These are phyloP conservation scores for Dendrobium nobile DNA, from an alignment of 106 monocot genomes.

Conservation along the genomic window DNA sequence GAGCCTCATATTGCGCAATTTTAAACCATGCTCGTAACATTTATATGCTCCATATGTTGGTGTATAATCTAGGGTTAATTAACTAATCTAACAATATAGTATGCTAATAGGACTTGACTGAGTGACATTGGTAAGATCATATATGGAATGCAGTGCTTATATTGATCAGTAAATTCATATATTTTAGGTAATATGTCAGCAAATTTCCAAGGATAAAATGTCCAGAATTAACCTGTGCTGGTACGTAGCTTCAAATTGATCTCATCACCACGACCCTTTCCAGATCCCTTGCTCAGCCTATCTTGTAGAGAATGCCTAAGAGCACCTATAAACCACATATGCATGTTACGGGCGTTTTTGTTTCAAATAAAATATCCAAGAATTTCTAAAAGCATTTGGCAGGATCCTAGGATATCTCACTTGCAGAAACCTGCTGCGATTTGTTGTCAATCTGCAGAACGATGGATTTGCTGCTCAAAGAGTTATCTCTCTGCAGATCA, in stretches of 20 bases:
- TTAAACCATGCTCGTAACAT: not conserved
- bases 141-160: not conserved
- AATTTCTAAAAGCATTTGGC: not conserved
- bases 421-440: conserved; percentile 95
- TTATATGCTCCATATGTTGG: not conserved
- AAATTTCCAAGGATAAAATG: not conserved
- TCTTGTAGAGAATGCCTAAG: conserved; percentile 93
- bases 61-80: not conserved
- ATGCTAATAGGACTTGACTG: not conserved
- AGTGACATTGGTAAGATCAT: not conserved
- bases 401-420: conserved; percentile 32
- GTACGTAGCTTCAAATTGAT: conserved; percentile 82
- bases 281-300: conserved; percentile 71
- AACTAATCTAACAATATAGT: not conserved
- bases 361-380: not conserved
- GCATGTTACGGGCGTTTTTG: not conserved
- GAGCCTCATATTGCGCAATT: no score
- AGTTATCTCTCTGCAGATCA: conserved; percentile 60
- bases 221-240: conserved; percentile 61
- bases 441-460: conserved; percentile 86
- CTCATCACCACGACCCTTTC: conserved; percentile 57
- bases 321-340: conserved; percentile 47
- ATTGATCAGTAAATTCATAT: not conserved
- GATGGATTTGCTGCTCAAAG: conserved; percentile 77
- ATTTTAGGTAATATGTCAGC: not conserved